These are phyloP conservation scores for Elongisporangium anandrum DNA, from an alignment of 352 stramenopile species.

Conservation along the genomic window DNA sequence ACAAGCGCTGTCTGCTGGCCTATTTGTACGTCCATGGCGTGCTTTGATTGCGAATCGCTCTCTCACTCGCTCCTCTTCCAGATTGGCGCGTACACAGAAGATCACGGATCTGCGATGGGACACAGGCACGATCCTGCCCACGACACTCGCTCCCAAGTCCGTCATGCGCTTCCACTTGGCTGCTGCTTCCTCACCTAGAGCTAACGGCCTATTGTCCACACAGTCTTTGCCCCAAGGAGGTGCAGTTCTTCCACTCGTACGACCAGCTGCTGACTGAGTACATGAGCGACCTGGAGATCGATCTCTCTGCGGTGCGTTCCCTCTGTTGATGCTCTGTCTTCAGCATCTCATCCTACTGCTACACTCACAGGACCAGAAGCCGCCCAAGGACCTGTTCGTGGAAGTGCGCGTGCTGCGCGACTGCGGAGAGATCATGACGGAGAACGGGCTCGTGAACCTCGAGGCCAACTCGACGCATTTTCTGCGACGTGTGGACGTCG, in stretches of 20 bases:
- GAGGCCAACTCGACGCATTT: conserved; percentile 87
- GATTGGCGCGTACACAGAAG: conserved; percentile 76
- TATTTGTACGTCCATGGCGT: conserved; percentile 62
- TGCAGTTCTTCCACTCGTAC: conserved; percentile 90
- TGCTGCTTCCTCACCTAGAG: too few species aligned
- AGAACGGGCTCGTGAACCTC: conserved; percentile 86
- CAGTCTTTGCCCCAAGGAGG: conserved; percentile 78
- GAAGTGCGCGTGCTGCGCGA: conserved; percentile 87
- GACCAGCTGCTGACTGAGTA: conserved; percentile 90
- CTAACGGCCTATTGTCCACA: background rate
- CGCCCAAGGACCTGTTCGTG: conserved; percentile 89
- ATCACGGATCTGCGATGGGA: conserved; percentile 90
- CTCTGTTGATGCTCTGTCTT: background rate
- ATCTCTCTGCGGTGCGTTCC: conserved; percentile 61
- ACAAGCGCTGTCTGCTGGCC: conserved; percentile 86
- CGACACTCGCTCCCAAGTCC: conserved; percentile 70
- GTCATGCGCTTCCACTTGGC: conserved; percentile 2
- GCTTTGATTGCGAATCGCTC: background rate
- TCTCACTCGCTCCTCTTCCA: conserved; percentile 4
- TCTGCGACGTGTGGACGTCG: conserved; percentile 80
- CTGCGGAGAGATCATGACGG: conserved; percentile 90
- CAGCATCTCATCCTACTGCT: background rate
- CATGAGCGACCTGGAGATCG: conserved; percentile 86
- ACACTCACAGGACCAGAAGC: conserved; percentile 66
- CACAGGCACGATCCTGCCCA: conserved; percentile 84